Base-by-base conservation (phyloP, 306 rosid species). In the Dryas drummondii region DNA sequence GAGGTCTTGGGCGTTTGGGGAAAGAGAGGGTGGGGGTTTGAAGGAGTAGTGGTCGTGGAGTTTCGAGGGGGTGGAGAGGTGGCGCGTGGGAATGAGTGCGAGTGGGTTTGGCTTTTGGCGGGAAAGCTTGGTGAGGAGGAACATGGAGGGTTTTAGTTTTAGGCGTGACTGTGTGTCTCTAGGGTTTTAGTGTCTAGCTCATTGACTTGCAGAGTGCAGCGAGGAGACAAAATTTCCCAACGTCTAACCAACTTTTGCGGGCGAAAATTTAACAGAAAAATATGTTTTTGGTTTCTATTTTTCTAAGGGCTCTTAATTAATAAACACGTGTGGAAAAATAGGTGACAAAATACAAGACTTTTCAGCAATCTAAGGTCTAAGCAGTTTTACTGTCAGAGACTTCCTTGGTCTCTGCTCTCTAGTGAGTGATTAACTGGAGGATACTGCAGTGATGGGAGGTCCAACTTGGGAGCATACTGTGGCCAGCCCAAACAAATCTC, bases 1-100 rank as follows among this genome's bases (percentile, higher is more conserved):
- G 5, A 81, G 80, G 81, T 60, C 72, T 70, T 55, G 79, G 80
- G 65, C 88, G 60, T 53, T 68, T 9, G 87, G 82, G 69, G 91
- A 84, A 63, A 87, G 86, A 7, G 86, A 77, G 7, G 78, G 72
- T 2, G 93, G 97, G 61, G 97, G 82, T 50, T 68, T 61, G 84
- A 94, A 90, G 48, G 83, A 76, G 88, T 91, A 91, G 47, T 55
- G 82, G n/a, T 83, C 83, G 78, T 90, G 89, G 75, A 94, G 98
- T 41, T 84, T 86, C 5, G 71, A 66, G 74, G 96, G 86, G 14
- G 76, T 79, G 69, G 84, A 87, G 81, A 90, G 81, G 84, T 22
- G 88, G 88, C 92, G 94, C 84, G 87, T 83, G 85, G 60, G 68
- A 3, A 62, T 46, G 16, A 56, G 63, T 27, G 83, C 46, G 65